Conservation (phyloP, 192 early-diverging fungal genomes). For the Physocladia obscura region DNA sequence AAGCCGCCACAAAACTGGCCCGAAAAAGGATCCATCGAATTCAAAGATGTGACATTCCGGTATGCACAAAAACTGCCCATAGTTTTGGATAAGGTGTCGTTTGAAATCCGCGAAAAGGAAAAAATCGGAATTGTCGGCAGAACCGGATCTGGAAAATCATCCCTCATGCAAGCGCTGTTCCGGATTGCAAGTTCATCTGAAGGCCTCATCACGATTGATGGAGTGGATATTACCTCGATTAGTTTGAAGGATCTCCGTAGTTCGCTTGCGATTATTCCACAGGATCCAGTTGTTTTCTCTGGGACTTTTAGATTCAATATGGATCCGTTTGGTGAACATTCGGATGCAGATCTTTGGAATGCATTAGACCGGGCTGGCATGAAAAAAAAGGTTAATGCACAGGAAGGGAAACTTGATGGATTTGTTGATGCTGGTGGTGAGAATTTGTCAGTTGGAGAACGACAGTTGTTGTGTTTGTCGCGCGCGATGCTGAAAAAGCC, state of each 20-base stretch:
- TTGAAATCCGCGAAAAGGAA: constrained; percentile 39
- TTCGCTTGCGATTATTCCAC: constrained; percentile 83
- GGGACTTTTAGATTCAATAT: constrained; percentile 62
- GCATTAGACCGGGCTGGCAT: constrained; percentile 66
- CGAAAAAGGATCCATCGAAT: constrained; percentile 41
- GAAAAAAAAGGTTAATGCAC: constrained; percentile 55
- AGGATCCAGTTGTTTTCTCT: constrained; percentile 76
- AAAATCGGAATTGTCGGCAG: too few relatives aligned
- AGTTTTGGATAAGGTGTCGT: constrained; percentile 39
- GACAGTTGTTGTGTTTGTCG: constrained; percentile 57
- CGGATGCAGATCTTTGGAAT: constrained; percentile 71
- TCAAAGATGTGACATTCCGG: constrained; percentile 42
- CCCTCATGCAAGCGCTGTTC: constrained; percentile 41
- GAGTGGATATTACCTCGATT: constrained; percentile 58
- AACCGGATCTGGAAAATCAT: too few relatives aligned
- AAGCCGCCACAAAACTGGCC: constrained; percentile 49
- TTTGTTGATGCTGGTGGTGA: constrained; percentile 74
- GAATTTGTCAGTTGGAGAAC: constrained; percentile 82
- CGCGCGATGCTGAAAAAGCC: constrained; percentile 52
- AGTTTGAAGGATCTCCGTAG: constrained; percentile 65
- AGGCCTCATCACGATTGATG: constrained; percentile 32
- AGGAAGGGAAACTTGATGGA: constrained; percentile 59
- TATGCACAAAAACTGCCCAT: constrained; percentile 49
- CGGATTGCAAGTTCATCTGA: constrained; percentile 30
- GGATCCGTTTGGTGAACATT: constrained; percentile 65